phyloP scores from a whole-genome alignment of 768 basidiomycete genomes.

The Lentinula sp. region DNA sequence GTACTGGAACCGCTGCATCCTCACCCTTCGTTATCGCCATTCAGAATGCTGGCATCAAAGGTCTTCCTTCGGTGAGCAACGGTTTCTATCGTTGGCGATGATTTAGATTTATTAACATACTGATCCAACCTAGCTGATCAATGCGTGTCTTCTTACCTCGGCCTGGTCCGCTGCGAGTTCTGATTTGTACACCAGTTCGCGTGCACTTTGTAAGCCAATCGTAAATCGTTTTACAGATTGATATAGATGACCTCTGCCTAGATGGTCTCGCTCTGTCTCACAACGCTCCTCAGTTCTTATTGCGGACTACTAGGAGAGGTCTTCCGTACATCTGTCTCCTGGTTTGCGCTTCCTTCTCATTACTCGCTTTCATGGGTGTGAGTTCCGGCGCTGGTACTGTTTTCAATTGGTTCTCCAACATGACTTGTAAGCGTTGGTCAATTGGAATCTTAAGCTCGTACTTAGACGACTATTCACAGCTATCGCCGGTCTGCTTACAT shows the following conservation, averaged over 20 bases:
- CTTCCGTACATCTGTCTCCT: slow-evolving; percentile 71
- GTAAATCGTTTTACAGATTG: not conserved
- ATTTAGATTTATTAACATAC: not conserved
- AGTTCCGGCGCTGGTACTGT: slow-evolving; percentile 60
- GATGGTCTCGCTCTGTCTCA: slow-evolving; percentile 77
- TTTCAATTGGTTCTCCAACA: slow-evolving; percentile 76
- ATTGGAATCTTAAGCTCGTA: slow-evolving; percentile 41
- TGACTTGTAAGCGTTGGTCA: slow-evolving; percentile 41
- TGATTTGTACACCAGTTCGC: slow-evolving; percentile 86
- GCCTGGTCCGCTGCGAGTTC: slow-evolving; percentile 91
- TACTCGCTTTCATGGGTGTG: slow-evolving; percentile 81
- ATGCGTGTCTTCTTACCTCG: slow-evolving; percentile 78
- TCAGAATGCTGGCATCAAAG: slow-evolving; percentile 77
- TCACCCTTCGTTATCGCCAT: slow-evolving; percentile 94
- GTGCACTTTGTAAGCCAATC: slow-evolving; percentile 64
- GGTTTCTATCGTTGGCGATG: not conserved
- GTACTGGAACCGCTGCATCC: slow-evolving; percentile 56
- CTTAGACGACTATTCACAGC: slow-evolving; percentile 23
- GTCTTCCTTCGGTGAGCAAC: slow-evolving; percentile 60
- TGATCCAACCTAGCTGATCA: slow-evolving; percentile 50
- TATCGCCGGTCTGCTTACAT: slow-evolving; percentile 64
- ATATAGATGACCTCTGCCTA: slow-evolving; percentile 17
- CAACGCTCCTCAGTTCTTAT: slow-evolving; percentile 80
- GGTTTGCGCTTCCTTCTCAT: slow-evolving; percentile 60
- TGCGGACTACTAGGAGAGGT: slow-evolving; percentile 61